Evolutionary conservation across 495 filamentous ascomycete genomes (phyloP).

Genomic region (Bathelium albidoporum): DNA sequence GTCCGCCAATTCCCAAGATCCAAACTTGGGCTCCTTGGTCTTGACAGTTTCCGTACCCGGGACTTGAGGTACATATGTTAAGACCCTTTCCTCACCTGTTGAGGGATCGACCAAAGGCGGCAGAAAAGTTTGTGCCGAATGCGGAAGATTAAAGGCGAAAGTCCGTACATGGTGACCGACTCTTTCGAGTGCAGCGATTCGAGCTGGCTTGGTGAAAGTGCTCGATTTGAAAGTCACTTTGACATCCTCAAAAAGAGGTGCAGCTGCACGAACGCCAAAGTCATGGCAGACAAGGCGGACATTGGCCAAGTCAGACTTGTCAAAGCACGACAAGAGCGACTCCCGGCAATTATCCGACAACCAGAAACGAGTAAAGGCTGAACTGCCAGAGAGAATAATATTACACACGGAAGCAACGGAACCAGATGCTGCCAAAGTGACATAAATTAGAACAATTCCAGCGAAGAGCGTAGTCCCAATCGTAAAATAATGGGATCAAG

Average conservation of each 20-base stretch:
- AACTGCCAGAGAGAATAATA: slow-evolving; percentile 29
- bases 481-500: slow-evolving; percentile 12
- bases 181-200: slow-evolving; percentile 56
- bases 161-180: slow-evolving; percentile 63
- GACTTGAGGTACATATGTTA: slow-evolving; percentile 62
- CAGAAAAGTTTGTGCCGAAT: slow-evolving; percentile 60
- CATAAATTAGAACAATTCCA: slow-evolving; percentile 4
- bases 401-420: slow-evolving; percentile 27
- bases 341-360: slow-evolving; percentile 37
- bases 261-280: slow-evolving; percentile 38
- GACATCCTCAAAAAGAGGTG: slow-evolving; percentile 41
- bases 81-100: slow-evolving; percentile 60
- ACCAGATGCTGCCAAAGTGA: slow-evolving; percentile 14
- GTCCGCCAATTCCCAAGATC: slow-evolving; percentile 51
- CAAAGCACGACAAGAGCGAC: slow-evolving; percentile 31
- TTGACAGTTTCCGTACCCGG: slow-evolving; percentile 24
- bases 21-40: slow-evolving; percentile 51
- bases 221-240: slow-evolving; percentile 55
- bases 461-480: neutral
- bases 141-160: slow-evolving; percentile 59
- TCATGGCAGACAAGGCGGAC: slow-evolving; percentile 45
- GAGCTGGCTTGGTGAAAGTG: slow-evolving; percentile 57
- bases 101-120: slow-evolving; percentile 61
- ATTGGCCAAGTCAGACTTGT: slow-evolving; percentile 35
- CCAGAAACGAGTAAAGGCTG: slow-evolving; percentile 42